Percentiles rank a stretch among this genome's conserved stretches.
Evolutionary conservation across 495 filamentous ascomycete genomes (phyloP).

Genomic region (Aspergillus carlsbadensis): DNA sequence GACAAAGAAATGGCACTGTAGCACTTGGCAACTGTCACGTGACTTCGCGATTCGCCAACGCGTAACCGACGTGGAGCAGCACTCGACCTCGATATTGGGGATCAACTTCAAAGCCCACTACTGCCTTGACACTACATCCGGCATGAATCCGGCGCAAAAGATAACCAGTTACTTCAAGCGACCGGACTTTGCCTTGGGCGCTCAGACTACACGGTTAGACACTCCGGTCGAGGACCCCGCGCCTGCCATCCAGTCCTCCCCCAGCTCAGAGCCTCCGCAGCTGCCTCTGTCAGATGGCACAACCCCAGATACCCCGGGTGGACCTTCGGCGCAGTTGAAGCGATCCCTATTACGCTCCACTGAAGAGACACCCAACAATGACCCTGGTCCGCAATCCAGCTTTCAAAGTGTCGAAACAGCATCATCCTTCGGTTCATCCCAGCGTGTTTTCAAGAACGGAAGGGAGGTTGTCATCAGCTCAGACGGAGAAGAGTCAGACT

Average conservation of each 20-base stretch:
- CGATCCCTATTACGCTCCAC: constrained; percentile 15
- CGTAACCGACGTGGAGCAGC: constrained; percentile 7
- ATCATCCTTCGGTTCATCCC: constrained; percentile 29
- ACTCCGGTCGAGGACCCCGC: constrained; percentile 12
- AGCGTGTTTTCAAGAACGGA: constrained; percentile 48
- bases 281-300: constrained; percentile 24
- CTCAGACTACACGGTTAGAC: neutral
- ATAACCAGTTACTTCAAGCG: constrained; percentile 44
- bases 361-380: constrained; percentile 1
- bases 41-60: constrained; percentile 17
- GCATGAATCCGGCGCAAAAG: constrained; percentile 22
- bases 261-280: constrained; percentile 34
- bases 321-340: constrained; percentile 19
- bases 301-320: constrained; percentile 20
- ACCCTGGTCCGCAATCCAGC: constrained; percentile 13
- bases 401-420: constrained; percentile 20
- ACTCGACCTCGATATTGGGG: neutral
- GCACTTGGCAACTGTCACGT: no score
- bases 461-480: constrained; percentile 62
- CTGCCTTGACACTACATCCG: constrained; percentile 5
- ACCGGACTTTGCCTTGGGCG: constrained; percentile 21
- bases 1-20: neutral
- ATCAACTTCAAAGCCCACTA: constrained; percentile 3
- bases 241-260: constrained; percentile 25
- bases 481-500: constrained; percentile 66